phyloP scores from a whole-genome alignment of 371 early-diverging fungal genomes.

The Mucor mucedo region DNA sequence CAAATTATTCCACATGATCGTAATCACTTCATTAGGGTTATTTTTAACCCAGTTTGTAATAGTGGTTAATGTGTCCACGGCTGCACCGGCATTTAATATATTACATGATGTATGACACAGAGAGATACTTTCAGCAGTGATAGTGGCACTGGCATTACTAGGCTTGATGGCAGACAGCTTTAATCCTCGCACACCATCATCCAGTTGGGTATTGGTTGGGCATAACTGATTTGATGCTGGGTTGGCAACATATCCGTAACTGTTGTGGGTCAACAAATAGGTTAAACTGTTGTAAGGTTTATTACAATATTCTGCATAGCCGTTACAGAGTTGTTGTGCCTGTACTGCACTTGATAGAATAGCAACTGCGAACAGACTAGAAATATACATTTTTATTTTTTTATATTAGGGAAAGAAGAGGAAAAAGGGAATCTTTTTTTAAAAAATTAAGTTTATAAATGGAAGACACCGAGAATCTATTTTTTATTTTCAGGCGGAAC shows the following conservation, averaged over 20 bases:
- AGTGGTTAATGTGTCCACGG: constrained; percentile 50
- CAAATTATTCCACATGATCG: constrained; percentile 76
- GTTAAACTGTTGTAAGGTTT: constrained; percentile 62
- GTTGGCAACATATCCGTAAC: constrained; percentile 62
- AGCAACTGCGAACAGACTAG: constrained; percentile 7
- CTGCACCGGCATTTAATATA: constrained; percentile 65
- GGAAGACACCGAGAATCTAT: background rate
- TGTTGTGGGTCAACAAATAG: constrained; percentile 76
- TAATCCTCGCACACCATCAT: constrained; percentile 74
- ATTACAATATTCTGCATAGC: constrained; percentile 68
- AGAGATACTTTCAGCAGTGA: constrained; percentile 47
- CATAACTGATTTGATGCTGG: constrained; percentile 74
- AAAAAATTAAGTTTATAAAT: constrained; percentile 6
- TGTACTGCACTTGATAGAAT: background rate
- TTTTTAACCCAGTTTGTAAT: constrained; percentile 60
- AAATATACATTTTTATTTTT: constrained; percentile 16
- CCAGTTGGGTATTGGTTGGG: constrained; percentile 63
- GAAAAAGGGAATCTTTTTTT: background rate
- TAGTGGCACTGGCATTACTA: constrained; percentile 26
- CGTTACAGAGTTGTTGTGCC: constrained; percentile 69
- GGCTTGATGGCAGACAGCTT: constrained; percentile 67
- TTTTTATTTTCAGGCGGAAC: background rate
- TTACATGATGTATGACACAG: constrained; percentile 73
- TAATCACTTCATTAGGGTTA: constrained; percentile 70
- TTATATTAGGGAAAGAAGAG: background rate